Conservation (phyloP, 306 rosid species). For the Erythrophleum fordii region DNA sequence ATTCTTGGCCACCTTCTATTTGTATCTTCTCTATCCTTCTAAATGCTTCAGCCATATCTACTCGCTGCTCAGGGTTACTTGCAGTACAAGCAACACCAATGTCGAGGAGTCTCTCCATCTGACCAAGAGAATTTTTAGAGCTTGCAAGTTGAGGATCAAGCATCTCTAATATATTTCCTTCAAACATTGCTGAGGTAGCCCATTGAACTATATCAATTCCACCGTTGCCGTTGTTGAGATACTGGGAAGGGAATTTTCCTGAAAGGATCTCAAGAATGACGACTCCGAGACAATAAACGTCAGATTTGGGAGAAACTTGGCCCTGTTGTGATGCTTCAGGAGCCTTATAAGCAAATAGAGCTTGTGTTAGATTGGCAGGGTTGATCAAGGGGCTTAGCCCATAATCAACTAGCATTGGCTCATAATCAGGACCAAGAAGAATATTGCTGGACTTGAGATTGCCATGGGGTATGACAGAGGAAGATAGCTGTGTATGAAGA, state of each 20-base stretch:
- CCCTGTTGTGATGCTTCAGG: conserved; percentile 61
- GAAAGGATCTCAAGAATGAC: conserved; percentile 77
- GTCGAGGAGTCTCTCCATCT: conserved; percentile 60
- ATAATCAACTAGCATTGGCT: conserved; percentile 66
- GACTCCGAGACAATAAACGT: conserved; percentile 78
- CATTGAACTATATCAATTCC: conserved; percentile 74
- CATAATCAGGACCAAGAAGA: conserved; percentile 61
- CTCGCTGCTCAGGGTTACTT: conserved; percentile 51
- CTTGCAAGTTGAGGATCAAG: conserved; percentile 69
- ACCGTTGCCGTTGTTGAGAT: conserved; percentile 62
- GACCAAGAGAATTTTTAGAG: conserved; percentile 28
- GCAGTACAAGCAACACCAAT: conserved; percentile 70
- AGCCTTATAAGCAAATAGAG: conserved; percentile 66
- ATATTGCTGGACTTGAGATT: conserved; percentile 84
- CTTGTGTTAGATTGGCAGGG: conserved; percentile 45
- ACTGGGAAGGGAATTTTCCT: conserved; percentile 80
- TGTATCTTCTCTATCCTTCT: conserved; percentile 63
- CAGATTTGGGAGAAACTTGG: conserved; percentile 59
- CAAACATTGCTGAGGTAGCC: conserved; percentile 61
- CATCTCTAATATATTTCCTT: conserved; percentile 62
- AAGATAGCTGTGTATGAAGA: conserved; percentile 51
- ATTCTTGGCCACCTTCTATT: conserved; percentile 14
- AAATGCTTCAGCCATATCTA: conserved; percentile 56
- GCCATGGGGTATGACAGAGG: conserved; percentile 74
- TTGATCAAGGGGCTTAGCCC: conserved; percentile 57